Conservation (phyloP, 805 yeast genomes). For the Candida awuae region DNA sequence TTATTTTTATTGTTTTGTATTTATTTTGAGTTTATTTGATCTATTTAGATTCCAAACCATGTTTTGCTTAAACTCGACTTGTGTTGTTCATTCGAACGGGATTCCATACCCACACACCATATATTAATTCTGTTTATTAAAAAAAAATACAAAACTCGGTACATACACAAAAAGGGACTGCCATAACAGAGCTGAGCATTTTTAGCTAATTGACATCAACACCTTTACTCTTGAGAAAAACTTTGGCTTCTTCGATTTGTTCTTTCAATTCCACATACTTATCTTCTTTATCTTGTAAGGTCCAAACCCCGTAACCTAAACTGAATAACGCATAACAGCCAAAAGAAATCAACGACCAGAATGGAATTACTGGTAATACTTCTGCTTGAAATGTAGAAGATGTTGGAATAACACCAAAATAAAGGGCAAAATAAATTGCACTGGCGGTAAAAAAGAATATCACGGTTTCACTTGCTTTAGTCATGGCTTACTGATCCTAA, state of each 20-base stretch:
- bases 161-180: no score
- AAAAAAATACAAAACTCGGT: no score
- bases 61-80: no score
- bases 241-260: constrained; percentile 57
- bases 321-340: constrained; percentile 64
- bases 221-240: constrained; percentile 46
- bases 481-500: no score
- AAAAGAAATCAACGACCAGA: constrained; percentile 61
- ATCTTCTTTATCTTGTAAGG: constrained; percentile 64
- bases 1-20: no score
- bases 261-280: constrained; percentile 54
- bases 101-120: neutral
- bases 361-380: constrained; percentile 59
- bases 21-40: no score
- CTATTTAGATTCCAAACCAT: no score
- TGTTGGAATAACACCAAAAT: constrained; percentile 46
- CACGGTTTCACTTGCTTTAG: constrained; percentile 58
- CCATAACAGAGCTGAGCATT: no score
- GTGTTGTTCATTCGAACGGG: no score
- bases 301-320: constrained; percentile 58
- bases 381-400: constrained; percentile 40
- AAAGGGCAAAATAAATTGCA: constrained; percentile 46
- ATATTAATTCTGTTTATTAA: no score
- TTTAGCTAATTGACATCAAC: constrained; percentile 37
- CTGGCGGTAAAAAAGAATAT: constrained; percentile 37